Base-by-base conservation (phyloP, 345 rosid genomes). In the Linum trigynum region DNA sequence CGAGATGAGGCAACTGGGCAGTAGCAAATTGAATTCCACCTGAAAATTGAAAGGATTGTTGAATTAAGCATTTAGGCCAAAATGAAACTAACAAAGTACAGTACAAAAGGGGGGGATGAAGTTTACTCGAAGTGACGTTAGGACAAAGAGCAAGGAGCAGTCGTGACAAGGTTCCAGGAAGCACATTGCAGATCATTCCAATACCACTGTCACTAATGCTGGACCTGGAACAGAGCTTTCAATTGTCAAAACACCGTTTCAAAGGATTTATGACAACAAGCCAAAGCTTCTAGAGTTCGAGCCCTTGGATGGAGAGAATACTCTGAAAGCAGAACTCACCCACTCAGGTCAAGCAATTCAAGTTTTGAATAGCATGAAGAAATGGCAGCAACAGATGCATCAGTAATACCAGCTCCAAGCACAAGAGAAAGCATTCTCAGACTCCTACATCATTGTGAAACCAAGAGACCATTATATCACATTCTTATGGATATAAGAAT, bases 1-100 rank as follows among this genome's bases (percentile, higher is more conserved):
- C 96, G 67, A 95, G 97, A 75, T 74, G 90, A 67, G 99, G 99
- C 60, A 95, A 64, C 36, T 95, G 98, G 55, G 98, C 96, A 5
- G 95, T 81, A 50, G 98, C 99, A 82, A 95, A 95, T 68, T 95
- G 99, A 71, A 95, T 86, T 63, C 99, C 99, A 78, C 97, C 99
- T 95, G 79, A 73, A 35, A 69, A 45, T 38, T 38, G 39, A 67
- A 59, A 43, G 38, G 64, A 40, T 7, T 14, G 8, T 3, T 43
- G 1, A 7, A 17, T 75, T 55, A 72, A 43, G 53, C 53, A 48
- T 10, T 48, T 48, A 9, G 3, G 14, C 14, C 53, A 48, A 48
- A 48, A 9, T 48, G 53, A 9, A 9, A 15, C 15, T 48, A 9
- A 9, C 3, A 12, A 48, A 48, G 53, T 9, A 48, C 9, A 48